These are phyloP conservation scores for Sporobolomyces pararoseus DNA, from an alignment of 768 basidiomycete genomes.

Conservation along the genomic window DNA sequence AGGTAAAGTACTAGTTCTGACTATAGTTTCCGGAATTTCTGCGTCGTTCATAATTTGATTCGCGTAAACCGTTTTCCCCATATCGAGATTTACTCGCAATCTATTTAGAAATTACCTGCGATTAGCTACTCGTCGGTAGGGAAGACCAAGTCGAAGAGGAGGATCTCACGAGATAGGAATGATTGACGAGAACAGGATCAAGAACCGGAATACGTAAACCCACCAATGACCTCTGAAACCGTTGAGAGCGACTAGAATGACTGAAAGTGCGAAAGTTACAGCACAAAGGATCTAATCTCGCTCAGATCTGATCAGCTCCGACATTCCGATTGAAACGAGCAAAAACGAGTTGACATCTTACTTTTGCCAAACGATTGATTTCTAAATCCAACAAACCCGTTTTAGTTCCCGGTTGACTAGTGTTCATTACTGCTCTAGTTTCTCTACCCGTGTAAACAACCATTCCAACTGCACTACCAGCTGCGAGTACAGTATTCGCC, in stretches of 20 bases:
- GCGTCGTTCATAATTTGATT: slow-evolving; percentile 87
- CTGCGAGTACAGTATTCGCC: slow-evolving; percentile 95
- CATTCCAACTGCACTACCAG: slow-evolving; percentile 86
- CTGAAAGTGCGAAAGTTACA: slow-evolving; percentile 85
- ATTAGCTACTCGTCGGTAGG: too few species aligned
- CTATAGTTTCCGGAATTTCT: slow-evolving; percentile 92
- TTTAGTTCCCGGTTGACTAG: slow-evolving; percentile 92
- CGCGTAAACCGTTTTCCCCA: slow-evolving; percentile 98
- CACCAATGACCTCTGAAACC: slow-evolving; percentile 95
- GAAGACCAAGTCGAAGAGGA: not conserved
- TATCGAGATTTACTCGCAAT: slow-evolving; percentile 96
- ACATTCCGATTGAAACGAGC: too few species aligned
- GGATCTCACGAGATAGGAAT: slow-evolving; percentile 87
- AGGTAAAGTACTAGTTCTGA: slow-evolving; percentile 92
- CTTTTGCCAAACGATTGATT: slow-evolving; percentile 93
- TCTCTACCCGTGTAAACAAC: slow-evolving; percentile 92
- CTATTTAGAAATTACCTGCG: slow-evolving; percentile 51
- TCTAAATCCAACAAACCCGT: slow-evolving; percentile 86
- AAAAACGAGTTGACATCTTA: too few species aligned
- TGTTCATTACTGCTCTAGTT: slow-evolving; percentile 97
- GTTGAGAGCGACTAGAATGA: slow-evolving; percentile 89
- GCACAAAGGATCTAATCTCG: slow-evolving; percentile 89
- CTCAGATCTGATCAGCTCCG: too few species aligned
- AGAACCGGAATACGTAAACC: slow-evolving; percentile 90
- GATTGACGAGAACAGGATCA: slow-evolving; percentile 97